These are phyloP conservation scores for Botrytis cinerea DNA, from an alignment of 2,329 filamentous ascomycete species.

Conservation along the genomic window DNA sequence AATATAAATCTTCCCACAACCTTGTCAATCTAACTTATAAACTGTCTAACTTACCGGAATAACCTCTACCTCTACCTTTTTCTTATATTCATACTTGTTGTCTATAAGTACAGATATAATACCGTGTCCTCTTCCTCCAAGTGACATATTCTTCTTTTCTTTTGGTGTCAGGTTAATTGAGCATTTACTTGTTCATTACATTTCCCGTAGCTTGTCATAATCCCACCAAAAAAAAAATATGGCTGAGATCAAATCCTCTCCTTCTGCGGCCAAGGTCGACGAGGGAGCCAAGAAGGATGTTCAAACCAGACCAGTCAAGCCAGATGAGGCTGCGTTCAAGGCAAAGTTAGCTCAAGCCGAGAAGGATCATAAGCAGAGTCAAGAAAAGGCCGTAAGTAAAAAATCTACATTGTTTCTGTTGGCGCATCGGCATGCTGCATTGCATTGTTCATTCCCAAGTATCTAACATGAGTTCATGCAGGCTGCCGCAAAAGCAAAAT, in stretches of 20 bases:
- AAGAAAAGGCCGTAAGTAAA: constrained; percentile 65
- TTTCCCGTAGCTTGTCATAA: constrained; percentile 1
- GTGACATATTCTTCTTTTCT: neutral
- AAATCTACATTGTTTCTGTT: neutral
- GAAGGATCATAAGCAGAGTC: constrained; percentile 78
- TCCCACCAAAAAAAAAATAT: constrained; percentile 41
- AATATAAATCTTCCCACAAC: constrained; percentile 6
- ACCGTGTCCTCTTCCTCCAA: constrained; percentile 6
- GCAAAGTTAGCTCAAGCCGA: constrained; percentile 76
- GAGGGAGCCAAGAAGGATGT: constrained; percentile 40
- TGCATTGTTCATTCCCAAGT: neutral
- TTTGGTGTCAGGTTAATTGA: constrained; percentile 16
- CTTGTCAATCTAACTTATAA: neutral
- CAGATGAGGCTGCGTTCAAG: constrained; percentile 84
- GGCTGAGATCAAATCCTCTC: constrained; percentile 49
- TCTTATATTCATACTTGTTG: constrained; percentile 7
- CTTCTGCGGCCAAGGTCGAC: constrained; percentile 47
- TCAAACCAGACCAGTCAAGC: constrained; percentile 67
- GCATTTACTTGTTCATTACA: constrained; percentile 11
- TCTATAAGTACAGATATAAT: neutral
- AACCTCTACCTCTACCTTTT: neutral
- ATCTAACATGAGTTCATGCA: constrained; percentile 46
- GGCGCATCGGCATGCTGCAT: constrained; percentile 25
- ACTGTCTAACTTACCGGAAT: neutral
- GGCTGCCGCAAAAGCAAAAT: constrained; percentile 85